Evolutionary conservation across 73 alveolate species (phyloP), one percentile per base, ranked within the genome.

Genomic region (Paramecium pentaurelia): DNA sequence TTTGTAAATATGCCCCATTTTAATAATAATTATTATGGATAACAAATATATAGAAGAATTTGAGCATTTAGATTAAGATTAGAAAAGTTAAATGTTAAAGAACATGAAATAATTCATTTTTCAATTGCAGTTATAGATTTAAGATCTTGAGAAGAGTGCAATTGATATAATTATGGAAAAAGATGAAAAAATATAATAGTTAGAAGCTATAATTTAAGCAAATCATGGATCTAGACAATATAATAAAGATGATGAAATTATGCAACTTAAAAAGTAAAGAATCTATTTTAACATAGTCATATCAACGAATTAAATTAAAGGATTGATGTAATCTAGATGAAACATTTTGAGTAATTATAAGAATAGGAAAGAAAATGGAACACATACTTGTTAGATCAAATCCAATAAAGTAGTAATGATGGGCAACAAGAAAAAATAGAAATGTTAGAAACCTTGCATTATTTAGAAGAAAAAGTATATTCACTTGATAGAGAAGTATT

Each of bases 111-210:
- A 37, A 14, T 73, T 73, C 38, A 80, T 80, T 44, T 28, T n/a
- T 30, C 32, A 80, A 80, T 44, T 80, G 28, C 25, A 80, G 49
- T 25, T 10, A 25, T 47, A 80, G 51, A 42, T 80, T 22, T 25
- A 40, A 12, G 91, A 80, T 27, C 36, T 80, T 22, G 91, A 80
- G 51, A 80, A 49, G 58, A 45, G 91, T 45, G 91, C 91, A 0
- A 80, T 80, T 8, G 91, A 40, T 44, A 49, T 80, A 28, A 80
- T 80, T 2, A 80, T 80, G 71, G 91, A 80, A 6, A 80, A 80
- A 22, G 91, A 80, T 80, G 91, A 80, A 28, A 42, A 45, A 80
- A 80, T 80, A 42, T 27, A 22, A 27, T 80, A 80, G 18, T 47
- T 80, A 22, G 75, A 49, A 47, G 84, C 84, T 1, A 34, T 64